Conservation (phyloP, 2,329 filamentous ascomycete species). For the Trichoderma cornu-damae region DNA sequence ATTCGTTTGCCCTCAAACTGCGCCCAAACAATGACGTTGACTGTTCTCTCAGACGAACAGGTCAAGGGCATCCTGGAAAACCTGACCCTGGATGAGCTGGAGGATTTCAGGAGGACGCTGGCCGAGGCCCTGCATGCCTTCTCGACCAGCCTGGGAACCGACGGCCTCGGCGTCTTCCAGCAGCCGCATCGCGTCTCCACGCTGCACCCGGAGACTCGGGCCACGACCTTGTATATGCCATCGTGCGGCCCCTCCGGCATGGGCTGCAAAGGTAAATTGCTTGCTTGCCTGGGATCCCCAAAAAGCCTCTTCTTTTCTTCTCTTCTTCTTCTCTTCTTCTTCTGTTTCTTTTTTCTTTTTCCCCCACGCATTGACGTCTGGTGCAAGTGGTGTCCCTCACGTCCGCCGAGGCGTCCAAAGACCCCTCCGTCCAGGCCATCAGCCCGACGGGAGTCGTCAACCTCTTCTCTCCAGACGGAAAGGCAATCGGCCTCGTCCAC, state of each 20-base stretch:
- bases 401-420: constrained; percentile 34
- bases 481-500: constrained; percentile 63
- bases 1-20: neutral
- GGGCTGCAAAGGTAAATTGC: constrained; percentile 61
- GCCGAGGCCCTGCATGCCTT: constrained; percentile 55
- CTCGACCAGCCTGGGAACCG: constrained; percentile 49
- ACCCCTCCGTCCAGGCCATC: constrained; percentile 33
- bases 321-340: too few relatives aligned
- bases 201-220: constrained; percentile 43
- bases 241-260: constrained; percentile 59
- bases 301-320: neutral
- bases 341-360: too few relatives aligned
- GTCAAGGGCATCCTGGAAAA: constrained; percentile 51
- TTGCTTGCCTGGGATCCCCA: neutral
- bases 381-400: constrained; percentile 57
- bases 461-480: constrained; percentile 58
- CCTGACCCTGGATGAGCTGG: constrained; percentile 48
- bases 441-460: constrained; percentile 63
- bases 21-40: constrained; percentile 49
- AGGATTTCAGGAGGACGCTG: constrained; percentile 46
- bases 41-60: constrained; percentile 54
- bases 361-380: neutral
- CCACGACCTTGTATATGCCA: constrained; percentile 70
- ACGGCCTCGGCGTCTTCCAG: constrained; percentile 43
- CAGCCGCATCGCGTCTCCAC: constrained; percentile 52